Evolutionary conservation across 2,329 filamentous ascomycete species (phyloP), one percentile per base, ranked within the genome.

Genomic region (Lasiodiplodia gonubiensis): DNA sequence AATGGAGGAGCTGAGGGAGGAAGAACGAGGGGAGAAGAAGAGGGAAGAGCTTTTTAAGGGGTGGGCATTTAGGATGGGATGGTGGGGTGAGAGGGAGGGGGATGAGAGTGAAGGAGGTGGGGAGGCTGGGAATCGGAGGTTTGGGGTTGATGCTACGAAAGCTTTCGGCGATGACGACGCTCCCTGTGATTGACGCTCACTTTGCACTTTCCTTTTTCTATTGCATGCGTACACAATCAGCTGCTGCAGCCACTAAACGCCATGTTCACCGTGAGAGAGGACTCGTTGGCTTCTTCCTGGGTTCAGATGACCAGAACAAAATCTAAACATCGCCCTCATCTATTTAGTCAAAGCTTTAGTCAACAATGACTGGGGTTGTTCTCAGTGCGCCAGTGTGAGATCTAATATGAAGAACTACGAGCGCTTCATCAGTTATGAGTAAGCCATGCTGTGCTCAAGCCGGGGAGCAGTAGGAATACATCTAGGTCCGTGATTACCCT

Each of bases 151-250:
- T 53, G 27, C 35, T 39, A 16, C 35, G 12, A 39, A 11, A 1
- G 35, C 14, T 1, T 16, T 1, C 14, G 35, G 2, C 2, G 14
- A 39, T 16, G 1, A 39, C 0, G 35, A 11, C 2, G 2, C 35
- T 39, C 4, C 4, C 14, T 2, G 11, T 39, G 35, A 0, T 37
- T 37, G 2, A 12, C 2, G 11, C 12, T 37, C 14, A 16, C 35
- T 16, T 37, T 16, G 0, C 0, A 16, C 1, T 16, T 12, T 5
- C 4, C 0, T 2, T 12, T 37, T 16, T 2, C 2, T 2, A 30
- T 30, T 30, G 30, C 2, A 10, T 30, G 10, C 7, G 7, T 30
- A 30, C 10, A 30, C 7, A 2, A 2, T 30, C 7, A 2, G n/a
- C n/a, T n/a, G n/a, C n/a, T n/a, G n/a, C n/a, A n/a, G n/a, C n/a